Base-by-base conservation (phyloP, 345 rosid genomes). In the Geranium rotundifolium region DNA sequence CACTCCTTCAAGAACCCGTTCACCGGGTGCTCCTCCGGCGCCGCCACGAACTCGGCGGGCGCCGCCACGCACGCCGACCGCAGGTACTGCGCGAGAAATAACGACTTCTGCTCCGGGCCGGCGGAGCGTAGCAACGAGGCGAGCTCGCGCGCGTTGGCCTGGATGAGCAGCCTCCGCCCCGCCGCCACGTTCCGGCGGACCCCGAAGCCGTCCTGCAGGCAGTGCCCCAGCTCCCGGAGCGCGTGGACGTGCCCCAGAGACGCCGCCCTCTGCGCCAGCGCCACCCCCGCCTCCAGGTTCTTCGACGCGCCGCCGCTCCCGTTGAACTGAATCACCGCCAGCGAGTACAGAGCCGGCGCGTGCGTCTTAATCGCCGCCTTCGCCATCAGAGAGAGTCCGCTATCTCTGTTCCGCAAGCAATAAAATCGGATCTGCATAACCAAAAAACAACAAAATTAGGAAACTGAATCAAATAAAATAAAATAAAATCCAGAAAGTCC, bases 1-100 rank as follows among this genome's bases (percentile, higher is more conserved):
- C 99, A 93, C 23, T 88, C 97, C 0, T 82, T 76, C 49, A 93
- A 59, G 65, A 93, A 57, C 60, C 60, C 19, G 29, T 16, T 10
- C 0, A 20, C 60, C 19, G 9, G n/a, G 29, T 57, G 31, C 60
- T n/a, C 31, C 60, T 57, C 16, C 15, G 29, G 29, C 12, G 19
- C 29, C 14, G 60, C 27, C 60, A 57, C 31, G 30, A 19, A 7
- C 37, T 2, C 4, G 37, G 37, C 37, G 37, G 3, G 7, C 37
- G 3, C 37, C 37, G 37, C 7, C 37, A 31, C 4, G 37, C 37
- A 31, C 3, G 37, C 37, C 4, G 37, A 31, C 37, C 37, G 37
- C 37, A 31, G 37, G 37, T 31, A 31, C 37, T 31, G 37, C 4
- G 4, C 7, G 4, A 31, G 37, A 31, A 31, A 31, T 3, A 31